These are phyloP conservation scores for Leccinum subrobustum DNA, from an alignment of 1,284 basidiomycete species.

Conservation along the genomic window DNA sequence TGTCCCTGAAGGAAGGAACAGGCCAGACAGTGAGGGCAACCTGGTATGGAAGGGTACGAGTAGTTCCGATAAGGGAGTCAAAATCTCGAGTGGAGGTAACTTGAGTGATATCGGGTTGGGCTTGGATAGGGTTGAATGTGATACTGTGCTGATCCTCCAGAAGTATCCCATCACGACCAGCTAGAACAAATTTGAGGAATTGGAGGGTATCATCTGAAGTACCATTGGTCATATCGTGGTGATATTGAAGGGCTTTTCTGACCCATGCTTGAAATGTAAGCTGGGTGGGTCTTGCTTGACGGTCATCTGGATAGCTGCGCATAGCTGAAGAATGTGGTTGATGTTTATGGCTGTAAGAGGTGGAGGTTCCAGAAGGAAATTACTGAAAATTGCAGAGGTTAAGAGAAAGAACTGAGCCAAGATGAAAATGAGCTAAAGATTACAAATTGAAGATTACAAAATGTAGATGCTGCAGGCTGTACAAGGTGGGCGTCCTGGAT, in stretches of 20 bases:
- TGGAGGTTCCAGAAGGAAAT: neutral
- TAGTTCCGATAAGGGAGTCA: conserved; percentile 14
- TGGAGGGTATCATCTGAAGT: neutral
- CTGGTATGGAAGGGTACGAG: neutral
- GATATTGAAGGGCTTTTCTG: neutral
- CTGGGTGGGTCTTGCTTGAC: neutral
- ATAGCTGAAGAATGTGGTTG: neutral
- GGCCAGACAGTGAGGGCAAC: conserved; percentile 11
- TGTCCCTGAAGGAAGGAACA: conserved; percentile 8
- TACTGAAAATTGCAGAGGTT: neutral
- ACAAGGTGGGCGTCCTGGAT: neutral
- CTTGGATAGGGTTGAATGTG: conserved; percentile 6
- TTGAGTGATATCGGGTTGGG: neutral
- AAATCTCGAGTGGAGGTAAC: conserved; percentile 2
- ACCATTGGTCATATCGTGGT: neutral
- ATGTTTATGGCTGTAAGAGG: neutral
- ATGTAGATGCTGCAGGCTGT: neutral
- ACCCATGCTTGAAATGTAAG: neutral
- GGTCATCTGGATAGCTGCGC: conserved; percentile 5
- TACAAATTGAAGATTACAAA: neutral
- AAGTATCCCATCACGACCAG: neutral
- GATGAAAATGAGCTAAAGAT: neutral
- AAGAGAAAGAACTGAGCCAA: neutral
- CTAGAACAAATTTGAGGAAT: conserved; percentile 12
- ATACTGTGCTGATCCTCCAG: neutral